Percentiles rank a stretch among this genome's conserved stretches.
Conservation (phyloP, 2,329 filamentous ascomycete species). For the Hysterium pulicare region DNA sequence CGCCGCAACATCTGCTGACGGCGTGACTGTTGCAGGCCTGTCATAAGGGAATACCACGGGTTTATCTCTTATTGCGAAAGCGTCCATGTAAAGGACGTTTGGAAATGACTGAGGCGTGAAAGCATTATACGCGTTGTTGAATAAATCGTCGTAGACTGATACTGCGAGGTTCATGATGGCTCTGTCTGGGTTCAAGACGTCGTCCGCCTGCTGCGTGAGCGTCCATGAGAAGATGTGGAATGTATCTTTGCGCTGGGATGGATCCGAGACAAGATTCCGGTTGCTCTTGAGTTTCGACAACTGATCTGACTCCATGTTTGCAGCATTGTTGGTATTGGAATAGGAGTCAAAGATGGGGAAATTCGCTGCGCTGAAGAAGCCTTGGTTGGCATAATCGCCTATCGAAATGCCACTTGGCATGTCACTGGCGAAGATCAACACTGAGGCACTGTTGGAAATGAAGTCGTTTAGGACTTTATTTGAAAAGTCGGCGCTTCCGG, state of each 20-base stretch:
- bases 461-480: conserved; percentile 34
- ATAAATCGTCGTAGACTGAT: conserved; percentile 28
- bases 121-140: conserved; percentile 28
- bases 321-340: conserved; percentile 32
- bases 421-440: conserved; percentile 36
- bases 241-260: conserved; percentile 21
- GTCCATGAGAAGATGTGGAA: conserved; percentile 39
- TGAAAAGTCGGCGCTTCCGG: conserved; percentile 27
- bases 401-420: conserved; percentile 26
- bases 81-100: conserved; percentile 36
- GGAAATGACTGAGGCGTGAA: conserved; percentile 34
- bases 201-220: conserved; percentile 31
- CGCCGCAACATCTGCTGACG: conserved; percentile 27
- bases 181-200: conserved; percentile 30
- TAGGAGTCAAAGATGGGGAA: conserved; percentile 36
- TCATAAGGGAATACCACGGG: conserved; percentile 29
- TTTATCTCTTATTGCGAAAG: conserved; percentile 30
- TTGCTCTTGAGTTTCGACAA: conserved; percentile 33
- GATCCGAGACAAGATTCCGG: conserved; percentile 24
- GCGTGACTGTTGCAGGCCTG: conserved; percentile 17
- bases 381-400: conserved; percentile 28
- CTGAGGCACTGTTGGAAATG: conserved; percentile 34
- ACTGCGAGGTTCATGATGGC: conserved; percentile 33
- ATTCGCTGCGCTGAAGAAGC: conserved; percentile 32
- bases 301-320: conserved; percentile 35